Percentiles rank a stretch among this genome's conserved stretches.
phyloP scores from a whole-genome alignment of 2,329 filamentous ascomycete species.

The Fusarium sp. region DNA sequence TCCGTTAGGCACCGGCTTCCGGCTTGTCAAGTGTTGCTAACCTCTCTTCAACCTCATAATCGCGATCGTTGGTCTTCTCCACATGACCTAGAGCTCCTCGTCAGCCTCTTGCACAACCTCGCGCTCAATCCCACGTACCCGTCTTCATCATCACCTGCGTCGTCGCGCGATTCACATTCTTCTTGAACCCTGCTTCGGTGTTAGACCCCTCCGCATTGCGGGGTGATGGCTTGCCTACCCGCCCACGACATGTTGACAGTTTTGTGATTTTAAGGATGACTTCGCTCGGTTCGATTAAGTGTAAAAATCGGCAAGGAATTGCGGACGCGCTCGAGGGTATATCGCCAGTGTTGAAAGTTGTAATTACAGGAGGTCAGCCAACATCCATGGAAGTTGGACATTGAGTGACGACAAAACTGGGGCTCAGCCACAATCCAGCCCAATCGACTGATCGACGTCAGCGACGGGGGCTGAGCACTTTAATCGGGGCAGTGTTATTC shows the following conservation, averaged over 20 bases:
- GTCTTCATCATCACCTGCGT: constrained; percentile 99
- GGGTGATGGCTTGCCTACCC: constrained; percentile 58
- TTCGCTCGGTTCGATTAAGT: constrained; percentile 13
- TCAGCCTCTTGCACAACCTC: constrained; percentile 15
- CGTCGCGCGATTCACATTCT: constrained; percentile 97
- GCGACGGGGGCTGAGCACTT: constrained; percentile 37
- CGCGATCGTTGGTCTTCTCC: constrained; percentile 97
- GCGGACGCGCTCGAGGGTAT: constrained; percentile 29
- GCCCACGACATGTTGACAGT: constrained; percentile 74
- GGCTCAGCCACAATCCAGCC: constrained; percentile 48
- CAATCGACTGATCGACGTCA: constrained; percentile 48
- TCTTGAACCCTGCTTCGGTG: constrained; percentile 65
- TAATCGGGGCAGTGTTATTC: constrained; percentile 14
- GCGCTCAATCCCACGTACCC: constrained; percentile 60
- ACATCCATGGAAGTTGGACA: constrained; percentile 30
- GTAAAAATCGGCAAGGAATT: constrained; percentile 12
- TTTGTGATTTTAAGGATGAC: constrained; percentile 11
- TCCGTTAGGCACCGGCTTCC: constrained; percentile 32
- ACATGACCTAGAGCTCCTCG: constrained; percentile 75
- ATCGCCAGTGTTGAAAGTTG: constrained; percentile 23
- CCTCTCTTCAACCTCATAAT: constrained; percentile 98
- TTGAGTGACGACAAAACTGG: constrained; percentile 45
- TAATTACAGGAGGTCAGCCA: constrained; percentile 32
- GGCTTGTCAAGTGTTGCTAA: constrained; percentile 48
- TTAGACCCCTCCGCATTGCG: constrained; percentile 47